These are phyloP conservation scores for Aspergillus ochraceus DNA, from an alignment of 2,329 filamentous ascomycete species.

Conservation along the genomic window DNA sequence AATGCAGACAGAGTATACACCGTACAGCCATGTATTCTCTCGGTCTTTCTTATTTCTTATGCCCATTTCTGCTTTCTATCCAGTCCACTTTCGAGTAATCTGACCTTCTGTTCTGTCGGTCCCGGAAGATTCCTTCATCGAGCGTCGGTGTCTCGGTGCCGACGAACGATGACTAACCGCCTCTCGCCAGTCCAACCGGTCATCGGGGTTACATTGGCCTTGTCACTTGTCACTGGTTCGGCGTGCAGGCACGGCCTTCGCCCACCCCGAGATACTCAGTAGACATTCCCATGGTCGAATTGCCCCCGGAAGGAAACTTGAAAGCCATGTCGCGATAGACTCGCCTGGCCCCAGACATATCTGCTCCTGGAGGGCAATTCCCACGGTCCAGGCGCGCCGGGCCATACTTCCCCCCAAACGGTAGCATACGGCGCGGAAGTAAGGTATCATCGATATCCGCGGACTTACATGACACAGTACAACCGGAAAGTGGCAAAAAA, in stretches of 20 bases:
- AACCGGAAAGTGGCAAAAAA: slow-evolving; percentile 4
- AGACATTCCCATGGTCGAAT: neutral
- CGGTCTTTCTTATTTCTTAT: too few species aligned
- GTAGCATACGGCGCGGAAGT: neutral
- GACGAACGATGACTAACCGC: slow-evolving; percentile 4
- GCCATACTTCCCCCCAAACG: neutral
- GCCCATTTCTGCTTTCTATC: too few species aligned
- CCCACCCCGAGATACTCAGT: neutral
- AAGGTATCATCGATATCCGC: neutral
- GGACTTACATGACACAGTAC: too few species aligned
- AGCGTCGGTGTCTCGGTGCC: slow-evolving; percentile 1
- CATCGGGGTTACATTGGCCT: slow-evolving; percentile 10
- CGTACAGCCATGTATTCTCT: too few species aligned
- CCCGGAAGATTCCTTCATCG: neutral
- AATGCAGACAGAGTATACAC: too few species aligned
- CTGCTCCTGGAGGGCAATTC: neutral
- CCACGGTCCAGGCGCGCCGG: neutral
- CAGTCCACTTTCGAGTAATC: too few species aligned
- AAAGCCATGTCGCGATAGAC: neutral
- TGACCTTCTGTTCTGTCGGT: neutral
- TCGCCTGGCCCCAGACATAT: neutral
- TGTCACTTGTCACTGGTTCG: too few species aligned
- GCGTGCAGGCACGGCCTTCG: too few species aligned
- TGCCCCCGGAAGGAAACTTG: neutral
- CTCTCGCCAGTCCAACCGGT: neutral